Evolutionary conservation across 1,284 basidiomycete genomes (phyloP), one percentile per base, ranked within the genome.

Genomic region (Ceratobasidium sp.): DNA sequence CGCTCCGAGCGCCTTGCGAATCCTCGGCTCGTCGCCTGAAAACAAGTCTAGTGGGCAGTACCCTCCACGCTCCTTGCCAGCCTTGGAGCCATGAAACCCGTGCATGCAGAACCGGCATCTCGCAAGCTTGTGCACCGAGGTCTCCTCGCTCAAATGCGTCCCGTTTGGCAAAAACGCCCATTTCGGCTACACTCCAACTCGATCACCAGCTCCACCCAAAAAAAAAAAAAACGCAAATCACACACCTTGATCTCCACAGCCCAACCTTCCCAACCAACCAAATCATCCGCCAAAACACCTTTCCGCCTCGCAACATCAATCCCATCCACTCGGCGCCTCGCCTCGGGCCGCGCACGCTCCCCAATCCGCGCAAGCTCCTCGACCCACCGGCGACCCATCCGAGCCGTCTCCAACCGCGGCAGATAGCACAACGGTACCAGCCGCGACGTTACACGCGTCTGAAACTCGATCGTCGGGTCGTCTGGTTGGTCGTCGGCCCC

Each of bases 31-130:
- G 14, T 94, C 88, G 1, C 87, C 87, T 18, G 95, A 96, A 84
- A 91, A 98, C 33, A 98, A 86, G 85, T 98, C 96, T 67, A 98
- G 85, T 0, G 96, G 96, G 83, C 95, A 96, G 84, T 94, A 98
- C 1, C 86, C 86, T 16, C 33, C 68, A 23, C 12, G 50, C 41
- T 65, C 60, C 23, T 46, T 67, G 6, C 84, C 82, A n/a, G 87
- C 82, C 69, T 85, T 82, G n/a, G 83, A 83, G 81, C 87, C 87
- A 81, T 92, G 83, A 80, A 90, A 87, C n/a, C 90, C 87, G 84
- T 97, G 95, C 91, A 97, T 93, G 83, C 95, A 96, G 84, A 94
- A 96, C 79, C 96, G 89, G 86, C 95, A 96, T 44, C 92, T 91
- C 38, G 84, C 85, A 5, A 87, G 87, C 86, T 97, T 98, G 82